Percentiles rank a stretch among this genome's conserved stretches.
phyloP scores from a whole-genome alignment of 2,329 filamentous ascomycete species.

The Alternaria longipes region DNA sequence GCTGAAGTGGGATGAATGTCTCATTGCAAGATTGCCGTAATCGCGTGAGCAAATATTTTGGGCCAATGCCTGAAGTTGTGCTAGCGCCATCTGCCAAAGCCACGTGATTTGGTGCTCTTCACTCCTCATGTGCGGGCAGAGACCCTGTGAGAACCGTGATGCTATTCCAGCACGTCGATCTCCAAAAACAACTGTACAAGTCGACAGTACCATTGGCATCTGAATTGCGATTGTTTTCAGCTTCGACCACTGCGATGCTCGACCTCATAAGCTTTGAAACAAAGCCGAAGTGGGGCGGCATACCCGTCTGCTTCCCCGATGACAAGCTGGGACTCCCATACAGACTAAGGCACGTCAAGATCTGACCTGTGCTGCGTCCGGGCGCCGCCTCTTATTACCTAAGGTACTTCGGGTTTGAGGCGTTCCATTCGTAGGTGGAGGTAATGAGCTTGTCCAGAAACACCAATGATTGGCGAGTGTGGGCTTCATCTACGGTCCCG shows the following conservation, averaged over 20 bases:
- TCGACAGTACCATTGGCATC: constrained; percentile 1
- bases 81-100: neutral
- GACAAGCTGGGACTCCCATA: constrained; percentile 35
- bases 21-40: constrained; percentile 9
- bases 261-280: constrained; percentile 10
- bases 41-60: constrained; percentile 9
- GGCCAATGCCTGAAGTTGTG: neutral
- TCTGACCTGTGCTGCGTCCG: constrained; percentile 18
- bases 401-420: constrained; percentile 27
- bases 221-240: constrained; percentile 6
- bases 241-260: constrained; percentile 12
- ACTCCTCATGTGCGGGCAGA: neutral
- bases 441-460: constrained; percentile 22
- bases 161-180: neutral
- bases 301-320: constrained; percentile 19
- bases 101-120: constrained; percentile 11
- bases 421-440: constrained; percentile 22
- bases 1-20: constrained; percentile 21
- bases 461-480: constrained; percentile 19
- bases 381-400: constrained; percentile 30
- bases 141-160: constrained; percentile 7
- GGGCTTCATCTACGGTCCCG: constrained; percentile 16
- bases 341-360: constrained; percentile 18
- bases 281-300: constrained; percentile 12
- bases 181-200: constrained; percentile 6